phyloP scores from a whole-genome alignment of 208 protist genomes.

The Trypanosoma scelopori region DNA sequence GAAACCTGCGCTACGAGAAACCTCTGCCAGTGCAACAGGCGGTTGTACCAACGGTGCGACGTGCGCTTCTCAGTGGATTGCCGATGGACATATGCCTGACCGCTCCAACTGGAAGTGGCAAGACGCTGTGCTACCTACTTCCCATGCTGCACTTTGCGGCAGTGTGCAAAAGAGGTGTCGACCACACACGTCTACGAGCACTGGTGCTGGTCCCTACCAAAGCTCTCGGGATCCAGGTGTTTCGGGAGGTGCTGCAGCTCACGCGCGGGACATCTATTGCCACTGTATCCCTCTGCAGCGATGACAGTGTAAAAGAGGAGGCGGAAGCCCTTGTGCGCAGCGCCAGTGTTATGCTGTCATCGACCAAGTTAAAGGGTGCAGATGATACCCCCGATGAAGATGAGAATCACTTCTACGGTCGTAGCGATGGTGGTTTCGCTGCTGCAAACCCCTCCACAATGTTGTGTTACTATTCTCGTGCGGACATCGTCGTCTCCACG shows the following conservation, averaged over 20 bases:
- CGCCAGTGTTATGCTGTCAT: slow-evolving; percentile 17
- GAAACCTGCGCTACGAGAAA: slow-evolving; percentile 49
- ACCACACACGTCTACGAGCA: slow-evolving; percentile 63
- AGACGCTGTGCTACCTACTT: slow-evolving; percentile 89
- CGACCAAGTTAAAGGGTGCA: not conserved
- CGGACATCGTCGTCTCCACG: slow-evolving; percentile 80
- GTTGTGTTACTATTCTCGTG: slow-evolving; percentile 62
- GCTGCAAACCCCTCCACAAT: not conserved
- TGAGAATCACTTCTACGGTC: not conserved
- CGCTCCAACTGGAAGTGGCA: slow-evolving; percentile 88
- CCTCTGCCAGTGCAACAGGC: slow-evolving; percentile 83
- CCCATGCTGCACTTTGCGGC: slow-evolving; percentile 71
- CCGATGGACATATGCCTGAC: slow-evolving; percentile 89
- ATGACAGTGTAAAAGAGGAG: slow-evolving; percentile 42
- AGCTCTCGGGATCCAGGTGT: slow-evolving; percentile 80
- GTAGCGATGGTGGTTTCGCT: not conserved
- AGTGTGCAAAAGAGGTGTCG: slow-evolving; percentile 52
- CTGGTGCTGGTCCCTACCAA: slow-evolving; percentile 85
- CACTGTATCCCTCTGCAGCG: slow-evolving; percentile 59
- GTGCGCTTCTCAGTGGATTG: slow-evolving; percentile 65
- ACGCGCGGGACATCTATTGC: slow-evolving; percentile 67
- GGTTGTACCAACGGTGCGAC: slow-evolving; percentile 68
- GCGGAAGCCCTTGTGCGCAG: slow-evolving; percentile 51
- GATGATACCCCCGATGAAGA: not conserved
- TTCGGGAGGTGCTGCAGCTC: slow-evolving; percentile 60